Base-by-base conservation (phyloP, 768 basidiomycete species). In the Austroboletus eburneus region DNA sequence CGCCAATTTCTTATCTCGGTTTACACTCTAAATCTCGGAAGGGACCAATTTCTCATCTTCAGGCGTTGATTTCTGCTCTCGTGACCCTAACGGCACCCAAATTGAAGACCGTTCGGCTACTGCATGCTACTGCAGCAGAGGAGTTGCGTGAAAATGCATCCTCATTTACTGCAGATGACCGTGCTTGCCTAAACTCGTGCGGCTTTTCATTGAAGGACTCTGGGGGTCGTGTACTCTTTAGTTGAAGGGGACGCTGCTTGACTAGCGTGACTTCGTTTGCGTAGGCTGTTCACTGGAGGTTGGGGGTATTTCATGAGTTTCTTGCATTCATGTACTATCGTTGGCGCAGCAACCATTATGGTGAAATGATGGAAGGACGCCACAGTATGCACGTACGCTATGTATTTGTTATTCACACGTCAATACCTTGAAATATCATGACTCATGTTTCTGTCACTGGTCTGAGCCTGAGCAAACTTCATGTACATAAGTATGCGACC, bases 1-100 rank as follows among this genome's bases (percentile, higher is more conserved):
- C 63, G 12, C 54, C 63, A 7, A 32, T 63, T 42, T 63, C 61
- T n/a, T 52, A 36, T 35, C 56, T 63, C 27, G 50, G 58, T 22
- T 30, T 65, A 21, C 42, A 63, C 36, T 51, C 54, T 34, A 65
- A 60, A 34, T 35, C 45, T 17, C 10, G 20, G 4, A 51, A 54
- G 32, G 46, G 41, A 21, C 49, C 48, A 32, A 17, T 43, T 38
- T 48, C 50, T 39, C 56, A 63, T 37, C 44, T 49, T 10, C 46
- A 42, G 6, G 41, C 54, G 22, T 40, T 63, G 34, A n/a, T 63
- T 42, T 47, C 50, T 7, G 53, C 63, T 36, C 63, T 63, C 37
- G 25, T 29, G 12, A 60, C 61, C 18, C 17, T 65, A 10, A 49
- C 50, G 3, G 62, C 53, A 16, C 45, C 54, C 12, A 57, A 52